Evolutionary conservation across 1,284 basidiomycete species (phyloP).

Genomic region (Cystobasidium sp.): DNA sequence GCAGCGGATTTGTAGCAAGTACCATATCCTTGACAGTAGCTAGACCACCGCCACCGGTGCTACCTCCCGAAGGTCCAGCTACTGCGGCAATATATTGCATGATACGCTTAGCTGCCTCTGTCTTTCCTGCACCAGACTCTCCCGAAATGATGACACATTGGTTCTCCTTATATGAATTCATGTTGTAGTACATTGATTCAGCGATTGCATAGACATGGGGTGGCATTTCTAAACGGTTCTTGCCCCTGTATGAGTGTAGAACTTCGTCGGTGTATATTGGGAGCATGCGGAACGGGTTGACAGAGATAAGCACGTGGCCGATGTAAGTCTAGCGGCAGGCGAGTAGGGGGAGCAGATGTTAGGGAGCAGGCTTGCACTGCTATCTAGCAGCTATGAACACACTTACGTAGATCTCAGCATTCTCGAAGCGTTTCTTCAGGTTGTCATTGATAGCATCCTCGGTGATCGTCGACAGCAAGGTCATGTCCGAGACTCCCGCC

Average conservation of each 20-base stretch:
- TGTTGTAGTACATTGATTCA: slow-evolving; percentile 97
- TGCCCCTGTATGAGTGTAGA: slow-evolving; percentile 85
- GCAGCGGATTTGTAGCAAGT: slow-evolving; percentile 94
- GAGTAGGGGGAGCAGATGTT: background rate
- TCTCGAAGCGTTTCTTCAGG: slow-evolving; percentile 92
- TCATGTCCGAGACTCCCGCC: slow-evolving; percentile 99
- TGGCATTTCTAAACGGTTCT: slow-evolving; percentile 96
- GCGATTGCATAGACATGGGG: slow-evolving; percentile 98
- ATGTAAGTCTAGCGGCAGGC: slow-evolving; percentile 77
- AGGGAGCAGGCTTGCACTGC: background rate
- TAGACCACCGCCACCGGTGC: slow-evolving; percentile 66
- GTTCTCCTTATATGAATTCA: slow-evolving; percentile 99
- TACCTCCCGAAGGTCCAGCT: slow-evolving; percentile 72
- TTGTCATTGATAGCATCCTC: slow-evolving; percentile 99
- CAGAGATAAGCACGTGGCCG: slow-evolving; percentile 94
- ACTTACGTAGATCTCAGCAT: slow-evolving; percentile 85
- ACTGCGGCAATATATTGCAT: slow-evolving; percentile 99
- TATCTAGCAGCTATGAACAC: background rate
- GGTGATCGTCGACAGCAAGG: slow-evolving; percentile 91
- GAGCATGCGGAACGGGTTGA: slow-evolving; percentile 92
- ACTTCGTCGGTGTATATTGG: slow-evolving; percentile 88
- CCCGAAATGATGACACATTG: slow-evolving; percentile 99
- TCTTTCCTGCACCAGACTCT: slow-evolving; percentile 96
- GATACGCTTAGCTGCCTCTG: slow-evolving; percentile 95
- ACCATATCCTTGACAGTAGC: slow-evolving; percentile 99